Evolutionary conservation across 495 filamentous ascomycete genomes (phyloP).

Genomic region (Talaromyces adpressus): DNA sequence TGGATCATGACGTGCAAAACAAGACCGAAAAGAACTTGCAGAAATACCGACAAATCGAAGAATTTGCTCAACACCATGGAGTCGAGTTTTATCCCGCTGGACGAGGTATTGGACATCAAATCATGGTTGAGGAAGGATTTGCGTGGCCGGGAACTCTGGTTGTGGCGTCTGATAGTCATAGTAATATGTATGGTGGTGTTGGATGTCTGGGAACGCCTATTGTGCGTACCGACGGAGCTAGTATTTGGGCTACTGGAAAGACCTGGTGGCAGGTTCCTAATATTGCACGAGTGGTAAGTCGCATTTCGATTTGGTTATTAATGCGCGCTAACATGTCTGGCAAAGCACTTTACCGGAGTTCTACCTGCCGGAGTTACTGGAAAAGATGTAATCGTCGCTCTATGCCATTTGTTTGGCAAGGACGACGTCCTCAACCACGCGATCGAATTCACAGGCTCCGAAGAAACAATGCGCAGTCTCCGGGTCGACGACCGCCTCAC

Average conservation of each 20-base stretch:
- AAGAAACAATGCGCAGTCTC: constrained; percentile 69
- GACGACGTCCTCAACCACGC: constrained; percentile 91
- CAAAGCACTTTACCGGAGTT: constrained; percentile 51
- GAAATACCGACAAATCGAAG: constrained; percentile 81
- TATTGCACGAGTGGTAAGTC: constrained; percentile 61
- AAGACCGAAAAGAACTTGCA: constrained; percentile 72
- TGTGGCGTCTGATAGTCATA: constrained; percentile 78
- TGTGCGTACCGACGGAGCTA: constrained; percentile 80
- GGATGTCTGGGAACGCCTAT: constrained; percentile 72
- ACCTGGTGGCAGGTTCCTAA: constrained; percentile 93
- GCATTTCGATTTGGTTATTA: background rate
- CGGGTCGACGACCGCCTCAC: constrained; percentile 72
- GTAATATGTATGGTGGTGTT: constrained; percentile 88
- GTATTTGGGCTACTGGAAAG: constrained; percentile 76
- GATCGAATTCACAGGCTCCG: constrained; percentile 80
- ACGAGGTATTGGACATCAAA: constrained; percentile 80
- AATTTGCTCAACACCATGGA: constrained; percentile 74
- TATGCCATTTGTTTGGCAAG: constrained; percentile 81
- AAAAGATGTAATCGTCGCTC: constrained; percentile 89
- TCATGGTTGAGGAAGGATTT: constrained; percentile 82
- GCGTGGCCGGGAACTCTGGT: constrained; percentile 78
- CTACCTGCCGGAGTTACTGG: constrained; percentile 80
- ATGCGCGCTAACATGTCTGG: background rate
- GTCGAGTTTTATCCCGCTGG: constrained; percentile 82
- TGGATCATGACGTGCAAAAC: constrained; percentile 95